Base-by-base conservation (phyloP, 2,329 filamentous ascomycete species). In the Trichoderma atrobrunneum region DNA sequence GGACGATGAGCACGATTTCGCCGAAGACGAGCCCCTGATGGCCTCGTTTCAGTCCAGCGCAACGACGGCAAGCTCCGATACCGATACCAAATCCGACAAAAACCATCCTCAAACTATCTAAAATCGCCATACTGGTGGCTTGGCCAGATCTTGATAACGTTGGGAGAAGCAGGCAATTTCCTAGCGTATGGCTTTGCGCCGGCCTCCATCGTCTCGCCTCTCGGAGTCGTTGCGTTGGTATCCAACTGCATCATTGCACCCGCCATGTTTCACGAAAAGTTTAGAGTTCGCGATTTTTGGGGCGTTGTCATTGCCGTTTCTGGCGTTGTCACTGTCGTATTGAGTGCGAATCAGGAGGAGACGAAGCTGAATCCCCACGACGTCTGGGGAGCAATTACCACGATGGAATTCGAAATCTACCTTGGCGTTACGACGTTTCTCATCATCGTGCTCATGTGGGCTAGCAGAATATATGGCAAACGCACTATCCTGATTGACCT, bases 241-340 rank as follows among this genome's bases (percentile, higher is more conserved):
- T 97, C 95, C 59, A 99, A 99, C 82, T 99, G 96, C 81, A 89
- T 99, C 73, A 97, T 99, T 79, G 96, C 96, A 3, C 96, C 96
- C 0, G 90, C 96, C 74, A 91, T 99, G 86, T 91, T 99, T 75
- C 95, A 97, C 79, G 96, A 99, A 83, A 87, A 86, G 65, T 98
- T 99, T 78, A 91, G 96, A 39, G 87, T 87, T 76, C 89, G 94
- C 65, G 96, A 99, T 81, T 92, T 94, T 61, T 90, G 93, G 84
- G 96, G 96, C 11, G 95, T 99, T 6, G 80, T 97, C 32, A 89
- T 98, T 75, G 93, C 96, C 30, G 90, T 98, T 60, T 91, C 86
- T 12, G 96, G 96, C 26, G 95, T 95, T 7, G 94, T 98, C 11
- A 94, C 93, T 0, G 95, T 99, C 2, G 96, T 99, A 3, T 84